These are phyloP conservation scores for Trichoderma koningii DNA, from an alignment of 2,329 filamentous ascomycete species.

Conservation along the genomic window DNA sequence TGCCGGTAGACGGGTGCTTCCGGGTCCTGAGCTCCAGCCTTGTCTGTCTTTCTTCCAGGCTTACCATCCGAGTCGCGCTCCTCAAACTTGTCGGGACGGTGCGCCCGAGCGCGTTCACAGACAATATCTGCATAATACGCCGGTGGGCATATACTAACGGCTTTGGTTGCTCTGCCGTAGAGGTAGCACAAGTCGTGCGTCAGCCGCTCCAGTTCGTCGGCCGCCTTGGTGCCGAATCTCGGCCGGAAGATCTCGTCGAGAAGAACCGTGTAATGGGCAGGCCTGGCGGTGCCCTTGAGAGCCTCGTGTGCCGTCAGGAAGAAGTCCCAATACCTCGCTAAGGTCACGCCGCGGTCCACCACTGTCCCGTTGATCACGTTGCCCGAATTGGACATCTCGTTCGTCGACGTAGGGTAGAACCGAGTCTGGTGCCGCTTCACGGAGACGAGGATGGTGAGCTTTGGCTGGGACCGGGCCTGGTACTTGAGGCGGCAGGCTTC, in stretches of 20 bases:
- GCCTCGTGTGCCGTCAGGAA: constrained; percentile 80
- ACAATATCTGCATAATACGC: constrained; percentile 90
- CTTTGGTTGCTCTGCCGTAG: constrained; percentile 83
- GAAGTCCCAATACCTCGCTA: constrained; percentile 77
- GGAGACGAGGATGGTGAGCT: constrained; percentile 73
- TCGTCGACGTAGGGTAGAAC: constrained; percentile 69
- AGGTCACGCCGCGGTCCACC: constrained; percentile 81
- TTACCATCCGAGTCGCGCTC: constrained; percentile 36
- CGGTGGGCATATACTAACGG: constrained; percentile 82
- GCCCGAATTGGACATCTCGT: constrained; percentile 52
- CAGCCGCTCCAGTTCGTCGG: constrained; percentile 69
- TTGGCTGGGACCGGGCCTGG: constrained; percentile 55
- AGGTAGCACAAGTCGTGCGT: constrained; percentile 82
- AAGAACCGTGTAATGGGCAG: constrained; percentile 80
- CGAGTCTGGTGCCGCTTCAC: constrained; percentile 89
- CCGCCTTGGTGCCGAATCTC: constrained; percentile 47
- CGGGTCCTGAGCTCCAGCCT: constrained; percentile 14
- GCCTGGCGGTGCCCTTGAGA: constrained; percentile 78
- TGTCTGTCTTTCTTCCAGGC: constrained; percentile 22
- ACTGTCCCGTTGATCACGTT: constrained; percentile 78
- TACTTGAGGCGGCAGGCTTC: constrained; percentile 65
- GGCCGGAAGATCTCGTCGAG: constrained; percentile 67
- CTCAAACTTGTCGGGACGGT: constrained; percentile 66
- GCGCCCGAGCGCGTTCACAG: constrained; percentile 73
- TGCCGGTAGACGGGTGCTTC: too few species aligned